Percentiles rank a stretch among this genome's conserved stretches.
phyloP scores from a whole-genome alignment of 768 basidiomycete species.

The Suillus placidus region DNA sequence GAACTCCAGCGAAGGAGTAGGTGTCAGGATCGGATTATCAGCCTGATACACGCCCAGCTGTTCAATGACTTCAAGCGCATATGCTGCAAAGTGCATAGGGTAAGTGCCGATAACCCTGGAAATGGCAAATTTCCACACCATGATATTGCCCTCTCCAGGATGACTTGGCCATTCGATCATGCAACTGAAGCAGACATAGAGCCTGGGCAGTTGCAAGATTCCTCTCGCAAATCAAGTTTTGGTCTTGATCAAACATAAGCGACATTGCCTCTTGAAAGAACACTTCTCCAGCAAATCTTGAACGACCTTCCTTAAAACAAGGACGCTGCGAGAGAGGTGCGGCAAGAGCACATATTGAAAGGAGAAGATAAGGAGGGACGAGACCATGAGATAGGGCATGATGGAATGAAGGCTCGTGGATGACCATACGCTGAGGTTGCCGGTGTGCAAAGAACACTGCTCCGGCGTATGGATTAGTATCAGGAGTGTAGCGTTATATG shows the following conservation, averaged over 20 bases:
- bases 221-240: conserved; percentile 59
- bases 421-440: conserved; percentile 73
- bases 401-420: conserved; percentile 80
- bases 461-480: conserved; percentile 9
- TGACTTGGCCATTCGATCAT: conserved; percentile 53
- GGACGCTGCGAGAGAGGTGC: conserved; percentile 75
- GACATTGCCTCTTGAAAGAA: conserved; percentile 63
- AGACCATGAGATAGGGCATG: conserved; percentile 64
- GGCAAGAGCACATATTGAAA: conserved; percentile 77
- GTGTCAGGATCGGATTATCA: conserved; percentile 61
- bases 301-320: conserved; percentile 55
- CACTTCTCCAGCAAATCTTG: conserved; percentile 55
- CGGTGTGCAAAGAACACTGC: conserved; percentile 83
- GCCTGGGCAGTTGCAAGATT: conserved; percentile 76
- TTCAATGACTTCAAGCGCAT: conserved; percentile 68
- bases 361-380: conserved; percentile 70
- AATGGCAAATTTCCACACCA: conserved; percentile 27
- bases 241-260: conserved; percentile 73
- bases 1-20: conserved; percentile 59
- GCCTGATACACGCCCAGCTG: conserved; percentile 65
- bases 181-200: conserved; percentile 69
- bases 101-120: not conserved
- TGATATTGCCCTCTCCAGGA: conserved; percentile 32
- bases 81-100: conserved; percentile 43
- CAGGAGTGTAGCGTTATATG: not conserved